phyloP scores from a whole-genome alignment of 2,329 filamentous ascomycete genomes.

The Diatrype stigma region DNA sequence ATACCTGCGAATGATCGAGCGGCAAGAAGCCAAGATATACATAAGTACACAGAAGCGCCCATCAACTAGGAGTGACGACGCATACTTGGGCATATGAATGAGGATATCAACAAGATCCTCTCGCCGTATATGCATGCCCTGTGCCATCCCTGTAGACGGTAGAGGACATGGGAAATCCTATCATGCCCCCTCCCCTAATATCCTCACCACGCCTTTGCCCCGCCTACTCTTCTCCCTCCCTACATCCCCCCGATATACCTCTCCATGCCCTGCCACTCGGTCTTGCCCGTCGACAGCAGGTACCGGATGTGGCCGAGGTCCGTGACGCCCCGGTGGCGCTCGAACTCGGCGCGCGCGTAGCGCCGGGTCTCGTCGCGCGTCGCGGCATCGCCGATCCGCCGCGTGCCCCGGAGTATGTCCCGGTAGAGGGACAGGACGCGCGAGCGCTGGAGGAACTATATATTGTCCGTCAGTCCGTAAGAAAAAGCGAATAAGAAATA shows the following conservation, averaged over 20 bases:
- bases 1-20: neutral
- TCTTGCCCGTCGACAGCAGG: constrained; percentile 60
- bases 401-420: constrained; percentile 51
- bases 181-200: neutral
- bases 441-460: constrained; percentile 55
- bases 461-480: constrained; percentile 5
- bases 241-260: constrained; percentile 49
- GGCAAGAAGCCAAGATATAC: neutral
- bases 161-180: too few relatives aligned
- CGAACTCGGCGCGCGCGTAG: constrained; percentile 58
- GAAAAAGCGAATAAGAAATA: too few relatives aligned
- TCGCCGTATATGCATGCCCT: too few relatives aligned
- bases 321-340: constrained; percentile 51
- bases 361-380: constrained; percentile 52
- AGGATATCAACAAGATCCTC: too few relatives aligned
- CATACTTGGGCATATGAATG: neutral
- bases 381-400: constrained; percentile 44
- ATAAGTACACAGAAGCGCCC: neutral
- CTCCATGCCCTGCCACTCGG: constrained; percentile 62
- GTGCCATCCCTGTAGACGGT: too few relatives aligned
- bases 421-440: constrained; percentile 56
- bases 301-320: constrained; percentile 59
- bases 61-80: neutral
- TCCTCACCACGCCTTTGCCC: neutral
- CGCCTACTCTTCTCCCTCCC: neutral